Percentiles rank a stretch among this genome's conserved stretches.
phyloP scores from a whole-genome alignment of 352 stramenopile genomes.

The Phytophthora vignae region DNA sequence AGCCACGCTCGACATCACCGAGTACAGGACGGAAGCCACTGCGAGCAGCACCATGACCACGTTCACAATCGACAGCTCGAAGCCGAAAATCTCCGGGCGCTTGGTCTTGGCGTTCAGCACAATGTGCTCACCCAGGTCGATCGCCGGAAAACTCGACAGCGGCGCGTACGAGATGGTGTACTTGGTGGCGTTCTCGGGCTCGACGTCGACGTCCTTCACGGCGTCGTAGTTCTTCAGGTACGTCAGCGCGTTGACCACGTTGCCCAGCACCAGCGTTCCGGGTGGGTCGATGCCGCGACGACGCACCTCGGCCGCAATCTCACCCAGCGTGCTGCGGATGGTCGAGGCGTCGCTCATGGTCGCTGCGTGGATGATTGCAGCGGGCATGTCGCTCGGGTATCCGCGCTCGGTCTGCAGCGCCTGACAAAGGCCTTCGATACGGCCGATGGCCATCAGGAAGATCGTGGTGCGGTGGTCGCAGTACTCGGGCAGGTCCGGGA shows the following conservation, averaged over 20 bases:
- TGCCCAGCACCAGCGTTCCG: conserved; percentile 94
- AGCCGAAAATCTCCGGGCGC: conserved; percentile 32
- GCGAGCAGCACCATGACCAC: conserved; percentile 30
- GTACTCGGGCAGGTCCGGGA: conserved; percentile 95
- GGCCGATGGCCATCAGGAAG: conserved; percentile 98
- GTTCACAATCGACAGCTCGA: conserved; percentile 30
- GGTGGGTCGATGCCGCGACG: conserved; percentile 89
- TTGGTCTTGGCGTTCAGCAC: conserved; percentile 52
- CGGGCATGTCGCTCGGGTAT: conserved; percentile 92
- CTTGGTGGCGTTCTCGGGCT: conserved; percentile 36
- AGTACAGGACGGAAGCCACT: conserved; percentile 36
- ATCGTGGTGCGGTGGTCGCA: conserved; percentile 96
- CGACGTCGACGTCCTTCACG: conserved; percentile 39
- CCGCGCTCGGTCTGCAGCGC: conserved; percentile 79
- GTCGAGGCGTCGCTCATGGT: conserved; percentile 91
- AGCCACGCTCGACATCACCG: conserved; percentile 25
- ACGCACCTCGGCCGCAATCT: conserved; percentile 90
- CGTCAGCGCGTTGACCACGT: conserved; percentile 89
- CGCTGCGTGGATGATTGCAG: conserved; percentile 94
- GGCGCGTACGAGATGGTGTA: conserved; percentile 79
- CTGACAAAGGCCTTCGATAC: conserved; percentile 89
- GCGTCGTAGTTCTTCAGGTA: conserved; percentile 76
- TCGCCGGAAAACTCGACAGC: conserved; percentile 51
- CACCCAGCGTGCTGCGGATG: conserved; percentile 88
- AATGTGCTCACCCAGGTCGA: conserved; percentile 71